Conservation (phyloP, 2,329 filamentous ascomycete species). For the Colletotrichum viniferum region DNA sequence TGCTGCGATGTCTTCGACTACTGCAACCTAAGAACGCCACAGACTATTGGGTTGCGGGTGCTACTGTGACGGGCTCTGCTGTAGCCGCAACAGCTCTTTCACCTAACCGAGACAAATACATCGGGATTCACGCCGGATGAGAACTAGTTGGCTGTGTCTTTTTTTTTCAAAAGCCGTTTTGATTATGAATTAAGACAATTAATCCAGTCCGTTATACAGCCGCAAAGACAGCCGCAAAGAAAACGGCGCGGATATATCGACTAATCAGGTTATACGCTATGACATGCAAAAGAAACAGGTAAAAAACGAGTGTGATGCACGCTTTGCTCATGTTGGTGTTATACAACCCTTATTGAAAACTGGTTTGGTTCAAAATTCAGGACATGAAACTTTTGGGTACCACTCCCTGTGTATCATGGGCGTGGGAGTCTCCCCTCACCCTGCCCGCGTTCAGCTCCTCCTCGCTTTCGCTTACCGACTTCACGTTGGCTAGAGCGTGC, state of each 20-base stretch:
- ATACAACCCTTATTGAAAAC: not conserved
- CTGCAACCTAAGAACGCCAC: not conserved
- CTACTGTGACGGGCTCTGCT: not conserved
- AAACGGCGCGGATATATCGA: not conserved
- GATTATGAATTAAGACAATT: not conserved
- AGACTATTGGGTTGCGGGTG: not conserved
- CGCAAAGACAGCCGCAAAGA: not conserved
- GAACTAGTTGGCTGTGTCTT: not conserved
- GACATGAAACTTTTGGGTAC: not conserved
- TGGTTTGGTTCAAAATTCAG: not conserved
- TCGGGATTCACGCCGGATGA: not conserved
- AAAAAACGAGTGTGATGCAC: not conserved
- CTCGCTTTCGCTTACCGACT: conserved; percentile 3
- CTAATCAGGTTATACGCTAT: not conserved
- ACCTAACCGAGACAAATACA: not conserved
- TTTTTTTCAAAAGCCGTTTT: not conserved
- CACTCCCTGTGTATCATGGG: not conserved
- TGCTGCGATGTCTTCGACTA: not conserved
- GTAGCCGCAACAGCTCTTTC: not conserved
- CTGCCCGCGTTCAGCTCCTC: not conserved
- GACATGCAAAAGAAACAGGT: not conserved
- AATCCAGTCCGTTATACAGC: not conserved
- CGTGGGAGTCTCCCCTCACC: not conserved
- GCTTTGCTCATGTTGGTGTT: not conserved
- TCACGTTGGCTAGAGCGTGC: not conserved